Percentiles rank a stretch among this genome's conserved stretches.
These are phyloP conservation scores for Strigomonas galati DNA, from an alignment of 208 protist species.

Conservation along the genomic window DNA sequence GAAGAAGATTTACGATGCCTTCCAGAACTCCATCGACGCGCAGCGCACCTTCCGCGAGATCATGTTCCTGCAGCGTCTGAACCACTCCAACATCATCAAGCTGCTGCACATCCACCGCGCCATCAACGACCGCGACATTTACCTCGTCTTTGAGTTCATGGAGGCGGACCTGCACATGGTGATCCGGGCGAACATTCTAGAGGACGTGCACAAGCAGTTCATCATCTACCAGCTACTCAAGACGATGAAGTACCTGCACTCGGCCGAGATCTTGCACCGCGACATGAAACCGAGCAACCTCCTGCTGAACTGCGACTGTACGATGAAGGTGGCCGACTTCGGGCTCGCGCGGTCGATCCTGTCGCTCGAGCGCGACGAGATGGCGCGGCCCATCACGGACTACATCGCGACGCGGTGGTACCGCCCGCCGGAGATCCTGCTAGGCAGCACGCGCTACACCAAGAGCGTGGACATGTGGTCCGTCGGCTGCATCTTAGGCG, in stretches of 20 bases:
- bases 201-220: slow-evolving; percentile 96
- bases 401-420: slow-evolving; percentile 99
- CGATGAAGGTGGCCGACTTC: slow-evolving; percentile 90
- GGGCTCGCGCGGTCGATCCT: slow-evolving; percentile 86
- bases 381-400: slow-evolving; percentile 75
- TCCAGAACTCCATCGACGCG: slow-evolving; percentile 85
- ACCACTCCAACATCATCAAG: slow-evolving; percentile 89
- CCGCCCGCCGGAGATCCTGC: slow-evolving; percentile 99
- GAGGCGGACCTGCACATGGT: slow-evolving; percentile 93
- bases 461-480: slow-evolving; percentile 99
- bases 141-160: slow-evolving; percentile 97
- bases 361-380: slow-evolving; percentile 82
- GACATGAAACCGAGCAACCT: slow-evolving; percentile 90
- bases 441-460: slow-evolving; percentile 97
- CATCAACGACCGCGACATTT: slow-evolving; percentile 96
- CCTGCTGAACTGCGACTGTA: slow-evolving; percentile 90
- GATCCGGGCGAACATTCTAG: slow-evolving; percentile 94
- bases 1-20: slow-evolving; percentile 75
- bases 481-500: slow-evolving; percentile 99
- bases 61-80: slow-evolving; percentile 87
- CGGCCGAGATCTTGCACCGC: slow-evolving; percentile 82
- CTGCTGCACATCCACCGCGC: slow-evolving; percentile 95
- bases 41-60: slow-evolving; percentile 91
- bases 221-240: slow-evolving; percentile 39
- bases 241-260: slow-evolving; percentile 83